Conservation (phyloP, 2,329 filamentous ascomycete genomes). For the Alternaria rosae region DNA sequence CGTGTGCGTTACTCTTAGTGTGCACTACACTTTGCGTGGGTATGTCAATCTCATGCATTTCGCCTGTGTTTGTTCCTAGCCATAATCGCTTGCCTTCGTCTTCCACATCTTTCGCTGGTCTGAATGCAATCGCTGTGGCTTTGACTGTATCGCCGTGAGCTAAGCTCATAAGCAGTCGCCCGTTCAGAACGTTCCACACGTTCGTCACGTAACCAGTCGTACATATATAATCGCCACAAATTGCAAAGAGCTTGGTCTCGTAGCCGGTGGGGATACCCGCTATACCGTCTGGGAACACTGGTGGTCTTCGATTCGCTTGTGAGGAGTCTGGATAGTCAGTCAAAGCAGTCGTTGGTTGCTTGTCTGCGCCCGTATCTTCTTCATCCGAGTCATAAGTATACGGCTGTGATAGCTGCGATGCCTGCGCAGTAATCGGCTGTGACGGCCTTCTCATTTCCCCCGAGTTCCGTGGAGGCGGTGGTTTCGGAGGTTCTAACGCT, state of each 20-base stretch:
- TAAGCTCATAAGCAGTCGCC: constrained; percentile 80
- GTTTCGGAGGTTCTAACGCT: constrained; percentile 41
- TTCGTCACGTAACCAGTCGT: constrained; percentile 86
- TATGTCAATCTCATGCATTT: constrained; percentile 89
- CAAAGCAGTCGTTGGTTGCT: constrained; percentile 61
- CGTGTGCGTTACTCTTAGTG: constrained; percentile 75
- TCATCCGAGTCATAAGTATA: constrained; percentile 60
- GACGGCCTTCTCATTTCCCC: constrained; percentile 42
- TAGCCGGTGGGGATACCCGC: constrained; percentile 83
- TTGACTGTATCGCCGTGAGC: constrained; percentile 86
- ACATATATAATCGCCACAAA: constrained; percentile 87
- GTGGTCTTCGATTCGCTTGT: constrained; percentile 82
- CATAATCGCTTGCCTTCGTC: constrained; percentile 84
- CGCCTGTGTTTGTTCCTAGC: constrained; percentile 88
- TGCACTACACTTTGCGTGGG: constrained; percentile 72
- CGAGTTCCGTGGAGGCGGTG: constrained; percentile 46
- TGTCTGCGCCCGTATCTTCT: constrained; percentile 48
- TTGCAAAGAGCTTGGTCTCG: constrained; percentile 84
- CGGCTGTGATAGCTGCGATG: constrained; percentile 31
- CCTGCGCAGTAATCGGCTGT: constrained; percentile 18
- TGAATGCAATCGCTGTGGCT: constrained; percentile 82
- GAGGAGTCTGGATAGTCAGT: constrained; percentile 84
- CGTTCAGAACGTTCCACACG: constrained; percentile 85
- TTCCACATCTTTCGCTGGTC: constrained; percentile 77
- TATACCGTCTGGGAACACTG: constrained; percentile 74